Evolutionary conservation across 2,329 filamentous ascomycete species (phyloP).

Genomic region (Pseudopithomyces chartarum): DNA sequence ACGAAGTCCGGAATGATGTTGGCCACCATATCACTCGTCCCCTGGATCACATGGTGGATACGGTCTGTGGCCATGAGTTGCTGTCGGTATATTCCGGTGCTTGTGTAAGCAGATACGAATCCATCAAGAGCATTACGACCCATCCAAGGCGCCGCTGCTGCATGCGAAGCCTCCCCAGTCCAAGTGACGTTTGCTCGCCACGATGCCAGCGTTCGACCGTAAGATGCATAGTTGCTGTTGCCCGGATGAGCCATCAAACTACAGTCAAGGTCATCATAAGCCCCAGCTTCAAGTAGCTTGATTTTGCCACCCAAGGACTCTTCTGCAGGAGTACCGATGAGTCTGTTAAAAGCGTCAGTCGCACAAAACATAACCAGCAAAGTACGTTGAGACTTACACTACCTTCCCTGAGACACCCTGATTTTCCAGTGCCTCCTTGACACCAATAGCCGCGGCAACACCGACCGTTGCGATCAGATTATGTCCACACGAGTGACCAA

Average conservation of each 20-base stretch:
- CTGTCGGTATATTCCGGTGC: constrained; percentile 18
- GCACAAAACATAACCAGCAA: background rate
- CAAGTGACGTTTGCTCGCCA: constrained; percentile 57
- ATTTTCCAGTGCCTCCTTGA: constrained; percentile 32
- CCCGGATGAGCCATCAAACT: constrained; percentile 41
- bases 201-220: constrained; percentile 60
- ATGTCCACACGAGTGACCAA: constrained; percentile 53
- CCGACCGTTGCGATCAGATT: constrained; percentile 51
- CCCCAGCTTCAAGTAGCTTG: constrained; percentile 50
- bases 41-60: constrained; percentile 21
- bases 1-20: constrained; percentile 8
- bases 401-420: constrained; percentile 41
- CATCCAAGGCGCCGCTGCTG: constrained; percentile 38
- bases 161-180: constrained; percentile 46
- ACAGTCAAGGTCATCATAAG: constrained; percentile 47
- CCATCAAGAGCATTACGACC: constrained; percentile 29
- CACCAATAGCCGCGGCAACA: constrained; percentile 45
- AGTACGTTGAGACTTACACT: background rate
- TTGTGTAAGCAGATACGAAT: constrained; percentile 21
- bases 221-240: constrained; percentile 48
- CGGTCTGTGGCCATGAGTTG: constrained; percentile 19
- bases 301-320: constrained; percentile 52
- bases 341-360: constrained; percentile 22
- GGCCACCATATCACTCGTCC: constrained; percentile 3
- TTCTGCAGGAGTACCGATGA: constrained; percentile 53